phyloP scores from a whole-genome alignment of 1,284 basidiomycete genomes.

The Anthracocystis walkeri region DNA sequence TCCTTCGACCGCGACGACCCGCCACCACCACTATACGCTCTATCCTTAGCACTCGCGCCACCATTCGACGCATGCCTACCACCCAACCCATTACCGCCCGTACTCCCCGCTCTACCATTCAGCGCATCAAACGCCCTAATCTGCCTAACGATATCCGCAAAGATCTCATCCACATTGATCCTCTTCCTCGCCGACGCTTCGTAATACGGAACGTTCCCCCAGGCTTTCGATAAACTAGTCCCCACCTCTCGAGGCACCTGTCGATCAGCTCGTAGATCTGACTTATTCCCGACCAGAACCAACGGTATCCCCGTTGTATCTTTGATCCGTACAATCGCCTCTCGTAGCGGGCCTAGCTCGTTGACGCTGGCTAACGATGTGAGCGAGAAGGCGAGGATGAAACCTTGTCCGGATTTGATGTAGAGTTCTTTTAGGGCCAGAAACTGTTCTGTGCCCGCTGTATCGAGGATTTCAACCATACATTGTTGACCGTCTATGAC shows the following conservation, averaged over 20 bases:
- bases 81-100: neutral
- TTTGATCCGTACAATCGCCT: slow-evolving; percentile 63
- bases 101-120: slow-evolving; percentile 13
- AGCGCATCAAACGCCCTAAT: slow-evolving; percentile 51
- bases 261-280: slow-evolving; percentile 55
- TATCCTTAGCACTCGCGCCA: slow-evolving; percentile 3
- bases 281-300: slow-evolving; percentile 65
- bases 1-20: slow-evolving; percentile 10
- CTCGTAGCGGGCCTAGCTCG: slow-evolving; percentile 60
- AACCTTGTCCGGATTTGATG: slow-evolving; percentile 63
- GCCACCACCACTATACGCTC: slow-evolving; percentile 23
- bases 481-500: slow-evolving; percentile 61
- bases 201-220: slow-evolving; percentile 66
- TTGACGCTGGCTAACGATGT: slow-evolving; percentile 62
- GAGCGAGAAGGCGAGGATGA: slow-evolving; percentile 64
- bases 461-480: slow-evolving; percentile 64
- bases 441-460: slow-evolving; percentile 65
- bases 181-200: slow-evolving; percentile 61
- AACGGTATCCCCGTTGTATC: slow-evolving; percentile 54
- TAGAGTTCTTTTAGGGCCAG: slow-evolving; percentile 65
- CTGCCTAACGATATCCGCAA: slow-evolving; percentile 61
- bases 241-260: slow-evolving; percentile 65
- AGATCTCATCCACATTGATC: slow-evolving; percentile 64
- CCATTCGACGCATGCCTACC: slow-evolving; percentile 15
- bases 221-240: slow-evolving; percentile 58